These are phyloP conservation scores for Emmonsiellopsis sp. DNA, from an alignment of 2,329 filamentous ascomycete genomes.

Conservation along the genomic window DNA sequence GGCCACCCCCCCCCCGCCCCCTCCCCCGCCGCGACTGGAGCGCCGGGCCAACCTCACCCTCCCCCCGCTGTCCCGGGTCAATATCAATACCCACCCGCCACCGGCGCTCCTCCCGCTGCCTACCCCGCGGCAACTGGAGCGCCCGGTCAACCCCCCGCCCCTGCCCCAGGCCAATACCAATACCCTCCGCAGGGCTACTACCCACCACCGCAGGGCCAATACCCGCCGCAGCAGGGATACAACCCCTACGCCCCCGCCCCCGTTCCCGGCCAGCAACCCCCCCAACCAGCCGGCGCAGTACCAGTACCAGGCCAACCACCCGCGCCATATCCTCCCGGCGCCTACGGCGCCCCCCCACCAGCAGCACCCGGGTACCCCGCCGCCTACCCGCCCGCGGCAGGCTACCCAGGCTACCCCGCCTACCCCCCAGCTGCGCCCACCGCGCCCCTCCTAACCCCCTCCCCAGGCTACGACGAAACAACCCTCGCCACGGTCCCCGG, in stretches of 20 bases:
- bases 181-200: slow-evolving; percentile 19
- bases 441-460: slow-evolving; percentile 52
- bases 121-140: slow-evolving; percentile 20
- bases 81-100: slow-evolving; percentile 14
- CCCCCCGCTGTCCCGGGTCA: slow-evolving; percentile 12
- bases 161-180: slow-evolving; percentile 13
- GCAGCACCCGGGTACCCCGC: slow-evolving; percentile 13
- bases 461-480: slow-evolving; percentile 52
- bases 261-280: too few species aligned
- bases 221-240: slow-evolving; percentile 10
- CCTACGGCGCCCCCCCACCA: too few species aligned
- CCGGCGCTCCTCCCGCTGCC: slow-evolving; percentile 10
- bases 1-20: slow-evolving; percentile 13
- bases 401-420: slow-evolving; percentile 26
- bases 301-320: too few species aligned
- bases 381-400: slow-evolving; percentile 9
- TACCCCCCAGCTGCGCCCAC: slow-evolving; percentile 30
- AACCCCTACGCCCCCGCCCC: too few species aligned
- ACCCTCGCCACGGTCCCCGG: slow-evolving; percentile 40
- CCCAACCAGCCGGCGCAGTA: too few species aligned
- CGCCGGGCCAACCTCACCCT: slow-evolving; percentile 13
- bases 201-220: slow-evolving; percentile 16
- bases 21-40: slow-evolving; percentile 19
- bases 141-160: slow-evolving; percentile 14
- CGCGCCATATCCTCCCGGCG: too few species aligned